These are phyloP conservation scores for Phytophthora uliginosa DNA, from an alignment of 352 stramenopile genomes.

Conservation along the genomic window DNA sequence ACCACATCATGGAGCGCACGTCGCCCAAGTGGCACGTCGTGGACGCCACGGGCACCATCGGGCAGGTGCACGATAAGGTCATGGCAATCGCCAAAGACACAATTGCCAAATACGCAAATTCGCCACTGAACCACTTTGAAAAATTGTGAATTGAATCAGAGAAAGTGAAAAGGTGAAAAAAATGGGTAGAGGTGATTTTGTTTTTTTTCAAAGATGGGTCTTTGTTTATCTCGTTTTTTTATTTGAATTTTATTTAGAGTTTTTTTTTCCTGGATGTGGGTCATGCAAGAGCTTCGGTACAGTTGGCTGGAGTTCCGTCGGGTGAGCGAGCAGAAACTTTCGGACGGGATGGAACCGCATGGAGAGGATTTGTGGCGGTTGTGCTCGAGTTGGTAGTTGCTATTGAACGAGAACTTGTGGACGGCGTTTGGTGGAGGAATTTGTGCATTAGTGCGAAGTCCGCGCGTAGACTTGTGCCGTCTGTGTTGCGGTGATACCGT, in stretches of 20 bases:
- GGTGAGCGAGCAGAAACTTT: constrained; percentile 30
- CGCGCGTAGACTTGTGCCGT: constrained; percentile 32
- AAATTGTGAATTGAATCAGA: constrained; percentile 31
- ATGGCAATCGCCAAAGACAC: constrained; percentile 59
- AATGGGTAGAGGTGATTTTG: not conserved
- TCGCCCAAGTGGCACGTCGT: constrained; percentile 79
- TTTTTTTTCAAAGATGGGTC: not conserved
- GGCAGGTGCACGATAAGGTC: constrained; percentile 76
- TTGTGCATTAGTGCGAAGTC: constrained; percentile 80
- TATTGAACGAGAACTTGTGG: constrained; percentile 10
- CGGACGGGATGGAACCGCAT: constrained; percentile 26
- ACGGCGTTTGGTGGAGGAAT: constrained; percentile 68
- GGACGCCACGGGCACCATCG: constrained; percentile 82
- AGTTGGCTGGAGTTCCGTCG: constrained; percentile 27
- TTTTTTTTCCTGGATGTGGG: constrained; percentile 1
- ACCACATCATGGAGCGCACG: constrained; percentile 58
- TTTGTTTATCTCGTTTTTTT: not conserved
- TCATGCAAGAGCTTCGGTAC: constrained; percentile 38
- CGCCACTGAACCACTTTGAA: constrained; percentile 56
- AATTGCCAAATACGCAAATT: constrained; percentile 42
- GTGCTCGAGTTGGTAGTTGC: constrained; percentile 1
- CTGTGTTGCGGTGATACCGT: constrained; percentile 42
- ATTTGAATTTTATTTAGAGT: not conserved
- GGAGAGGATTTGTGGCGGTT: constrained; percentile 1
- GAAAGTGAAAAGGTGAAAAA: not conserved